Conservation (phyloP, 2,329 filamentous ascomycete genomes). For the Plectosphaerella plurivora region DNA sequence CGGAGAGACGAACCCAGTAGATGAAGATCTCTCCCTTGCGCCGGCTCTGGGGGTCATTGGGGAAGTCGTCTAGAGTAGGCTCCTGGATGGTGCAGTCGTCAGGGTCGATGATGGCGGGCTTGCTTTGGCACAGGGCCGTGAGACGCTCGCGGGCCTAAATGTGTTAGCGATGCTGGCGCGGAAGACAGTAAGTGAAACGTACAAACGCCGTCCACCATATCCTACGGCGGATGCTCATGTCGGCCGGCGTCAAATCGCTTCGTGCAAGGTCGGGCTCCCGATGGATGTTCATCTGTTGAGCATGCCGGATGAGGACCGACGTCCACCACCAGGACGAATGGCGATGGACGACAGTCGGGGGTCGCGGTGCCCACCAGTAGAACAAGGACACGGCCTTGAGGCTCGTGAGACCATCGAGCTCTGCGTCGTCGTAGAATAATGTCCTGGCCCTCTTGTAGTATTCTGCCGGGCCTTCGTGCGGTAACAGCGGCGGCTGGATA, state of each 20-base stretch:
- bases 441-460: slow-evolving; percentile 34
- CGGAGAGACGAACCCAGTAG: slow-evolving; percentile 34
- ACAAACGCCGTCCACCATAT: slow-evolving; percentile 38
- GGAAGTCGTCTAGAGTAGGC: slow-evolving; percentile 31
- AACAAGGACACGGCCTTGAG: slow-evolving; percentile 32
- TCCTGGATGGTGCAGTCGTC: slow-evolving; percentile 34
- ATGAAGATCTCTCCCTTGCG: slow-evolving; percentile 33
- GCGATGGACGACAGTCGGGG: slow-evolving; percentile 29
- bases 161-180: too few species aligned
- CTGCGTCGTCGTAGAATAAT: slow-evolving; percentile 36
- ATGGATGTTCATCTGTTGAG: slow-evolving; percentile 38
- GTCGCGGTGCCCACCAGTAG: slow-evolving; percentile 38
- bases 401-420: slow-evolving; percentile 27
- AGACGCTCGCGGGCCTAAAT: slow-evolving; percentile 27
- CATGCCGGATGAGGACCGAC: slow-evolving; percentile 34
- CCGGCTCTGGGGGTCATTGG: slow-evolving; percentile 22
- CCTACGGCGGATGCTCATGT: slow-evolving; percentile 24
- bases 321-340: slow-evolving; percentile 43
- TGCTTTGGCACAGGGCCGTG: slow-evolving; percentile 36
- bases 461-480: slow-evolving; percentile 27
- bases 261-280: slow-evolving; percentile 25
- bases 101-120: slow-evolving; percentile 36
- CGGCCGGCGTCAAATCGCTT: slow-evolving; percentile 11
- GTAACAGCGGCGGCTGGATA: slow-evolving; percentile 34
- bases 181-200: slow-evolving; percentile 1